Evolutionary conservation across 176 grass and related monocot species (phyloP), one percentile per base, ranked within the genome.

Genomic region (Saccharum officinarum): DNA sequence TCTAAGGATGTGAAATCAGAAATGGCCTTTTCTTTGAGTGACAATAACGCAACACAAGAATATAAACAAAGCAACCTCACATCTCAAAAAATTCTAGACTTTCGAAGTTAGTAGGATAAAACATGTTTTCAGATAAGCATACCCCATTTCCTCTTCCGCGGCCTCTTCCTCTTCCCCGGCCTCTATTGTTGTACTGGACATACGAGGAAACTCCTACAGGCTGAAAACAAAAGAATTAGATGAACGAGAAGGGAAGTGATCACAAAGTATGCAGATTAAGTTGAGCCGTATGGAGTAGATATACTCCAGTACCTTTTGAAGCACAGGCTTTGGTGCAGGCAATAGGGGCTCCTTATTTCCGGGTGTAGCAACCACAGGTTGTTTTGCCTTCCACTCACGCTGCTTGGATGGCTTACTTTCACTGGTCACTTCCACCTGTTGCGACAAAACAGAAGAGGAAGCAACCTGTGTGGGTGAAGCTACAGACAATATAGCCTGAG

Each of bases 111-210:
- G 15, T 39, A 69, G 57, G 59, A 26, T 3, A 88, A 13, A 84
- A 18, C 33, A 37, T 28, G 46, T 42, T 44, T 60, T 60, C 45
- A 75, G 31, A 85, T 36, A 20, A 22, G 20, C 69, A 26, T 94
- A 98, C 96, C 88, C 54, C 60, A 82, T 84, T 92, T 85, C 88
- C 91, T 93, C 96, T 88, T 81, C 91, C 93, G 59, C 86, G 88
- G 28, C 88, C 88, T 88, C 93, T 90, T 88, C 96, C 95, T 88
- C 89, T 92, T 88, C 92, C 91, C 50, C 87, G 91, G n/a, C 88
- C 89, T 89, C 93, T 85, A 83, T 83, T 90, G 12, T 90, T 85
- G 87, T 92, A 90, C 77, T 88, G 86, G 68, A 36, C 82, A 69
- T 92, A 84, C 10, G 86, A 91, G 49, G 86, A 77, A 92, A 82